Evolutionary conservation across 2,329 filamentous ascomycete species (phyloP).

Genomic region (Xylariales sp.): DNA sequence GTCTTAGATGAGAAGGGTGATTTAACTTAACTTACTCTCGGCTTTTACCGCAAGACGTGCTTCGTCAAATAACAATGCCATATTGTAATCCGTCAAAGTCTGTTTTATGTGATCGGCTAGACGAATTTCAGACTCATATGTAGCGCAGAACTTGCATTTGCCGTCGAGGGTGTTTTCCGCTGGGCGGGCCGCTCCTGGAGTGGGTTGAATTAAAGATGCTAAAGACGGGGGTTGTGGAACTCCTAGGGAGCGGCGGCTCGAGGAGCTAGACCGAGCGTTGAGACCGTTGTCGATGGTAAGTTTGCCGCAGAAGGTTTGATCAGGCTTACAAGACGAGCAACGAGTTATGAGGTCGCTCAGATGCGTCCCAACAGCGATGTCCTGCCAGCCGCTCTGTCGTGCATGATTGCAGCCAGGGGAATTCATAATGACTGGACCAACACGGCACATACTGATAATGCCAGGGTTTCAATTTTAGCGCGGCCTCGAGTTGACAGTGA

Average conservation of each 20-base stretch:
- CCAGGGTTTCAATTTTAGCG: slow-evolving; percentile 7
- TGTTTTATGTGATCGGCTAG: slow-evolving; percentile 41
- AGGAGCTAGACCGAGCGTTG: slow-evolving; percentile 21
- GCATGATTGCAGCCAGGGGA: slow-evolving; percentile 40
- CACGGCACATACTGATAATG: slow-evolving; percentile 36
- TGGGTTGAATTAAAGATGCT: slow-evolving; percentile 35
- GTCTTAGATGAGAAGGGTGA: not conserved
- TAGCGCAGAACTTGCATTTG: slow-evolving; percentile 41
- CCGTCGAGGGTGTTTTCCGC: slow-evolving; percentile 33
- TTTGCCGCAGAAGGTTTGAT: slow-evolving; percentile 35
- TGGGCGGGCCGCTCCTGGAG: slow-evolving; percentile 10
- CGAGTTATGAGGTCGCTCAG: slow-evolving; percentile 37
- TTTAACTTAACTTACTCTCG: slow-evolving; percentile 33
- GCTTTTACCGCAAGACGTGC: slow-evolving; percentile 32
- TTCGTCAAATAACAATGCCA: slow-evolving; percentile 39
- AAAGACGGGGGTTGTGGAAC: slow-evolving; percentile 34
- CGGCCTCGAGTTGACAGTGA: slow-evolving; percentile 11
- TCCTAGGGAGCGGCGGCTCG: slow-evolving; percentile 23
- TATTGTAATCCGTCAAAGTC: slow-evolving; percentile 40
- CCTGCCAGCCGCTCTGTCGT: slow-evolving; percentile 41
- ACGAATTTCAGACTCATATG: slow-evolving; percentile 39
- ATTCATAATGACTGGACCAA: slow-evolving; percentile 39
- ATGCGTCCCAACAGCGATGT: slow-evolving; percentile 32
- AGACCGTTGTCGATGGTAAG: slow-evolving; percentile 32
- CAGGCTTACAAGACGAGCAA: slow-evolving; percentile 35